Conservation (phyloP, 331 rosid genomes). For the Quercus tomentella region DNA sequence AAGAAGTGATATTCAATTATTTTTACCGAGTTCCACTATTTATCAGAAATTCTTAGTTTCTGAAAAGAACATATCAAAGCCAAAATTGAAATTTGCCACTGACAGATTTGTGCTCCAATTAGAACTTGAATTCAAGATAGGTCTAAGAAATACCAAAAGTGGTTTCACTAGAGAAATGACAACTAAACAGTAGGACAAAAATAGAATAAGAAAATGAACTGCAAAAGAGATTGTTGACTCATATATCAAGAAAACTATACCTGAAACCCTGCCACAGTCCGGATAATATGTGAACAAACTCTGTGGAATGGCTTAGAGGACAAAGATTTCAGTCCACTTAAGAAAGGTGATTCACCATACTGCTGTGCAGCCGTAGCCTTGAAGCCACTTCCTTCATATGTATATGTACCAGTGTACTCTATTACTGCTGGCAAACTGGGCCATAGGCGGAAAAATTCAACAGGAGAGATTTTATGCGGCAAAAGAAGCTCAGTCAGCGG, state of each 20-base stretch:
- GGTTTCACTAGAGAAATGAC: neutral
- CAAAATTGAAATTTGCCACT: neutral
- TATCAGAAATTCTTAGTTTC: neutral
- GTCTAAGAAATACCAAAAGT: neutral
- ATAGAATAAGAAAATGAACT: neutral
- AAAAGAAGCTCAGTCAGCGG: conserved; percentile 90
- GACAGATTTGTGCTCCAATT: neutral
- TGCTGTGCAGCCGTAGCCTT: conserved; percentile 98
- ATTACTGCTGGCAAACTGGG: conserved; percentile 93
- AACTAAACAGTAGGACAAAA: neutral
- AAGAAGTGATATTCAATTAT: neutral
- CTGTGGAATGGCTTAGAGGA: conserved; percentile 94
- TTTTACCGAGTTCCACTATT: neutral
- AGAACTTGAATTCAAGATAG: neutral
- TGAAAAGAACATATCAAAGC: neutral
- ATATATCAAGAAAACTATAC: conserved; percentile 18
- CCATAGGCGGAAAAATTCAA: conserved; percentile 97
- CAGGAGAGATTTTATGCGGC: conserved; percentile 93
- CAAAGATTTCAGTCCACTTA: conserved; percentile 93
- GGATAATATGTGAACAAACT: conserved; percentile 95
- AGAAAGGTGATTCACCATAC: conserved; percentile 92
- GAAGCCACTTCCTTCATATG: conserved; percentile 97
- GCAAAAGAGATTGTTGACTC: neutral
- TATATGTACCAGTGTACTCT: conserved; percentile 91
- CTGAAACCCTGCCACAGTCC: conserved; percentile 99